Evolutionary conservation across 805 yeast species (phyloP).

Genomic region (Ogataea paraovalis): DNA sequence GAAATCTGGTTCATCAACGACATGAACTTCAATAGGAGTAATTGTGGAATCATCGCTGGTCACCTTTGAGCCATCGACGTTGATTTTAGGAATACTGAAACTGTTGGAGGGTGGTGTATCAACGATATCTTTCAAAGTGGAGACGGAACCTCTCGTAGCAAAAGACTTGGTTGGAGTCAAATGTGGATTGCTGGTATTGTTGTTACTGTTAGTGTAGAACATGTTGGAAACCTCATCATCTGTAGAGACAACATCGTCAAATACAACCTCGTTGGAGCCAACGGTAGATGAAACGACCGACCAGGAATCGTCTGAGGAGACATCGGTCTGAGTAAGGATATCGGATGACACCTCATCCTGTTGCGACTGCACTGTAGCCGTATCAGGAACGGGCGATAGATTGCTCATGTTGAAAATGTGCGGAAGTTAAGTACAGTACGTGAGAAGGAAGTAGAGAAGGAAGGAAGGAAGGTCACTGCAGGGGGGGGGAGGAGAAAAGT

Average conservation of each 20-base stretch:
- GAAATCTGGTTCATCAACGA: neutral
- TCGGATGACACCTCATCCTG: constrained; percentile 9
- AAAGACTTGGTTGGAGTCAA: neutral
- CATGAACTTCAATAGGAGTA: neutral
- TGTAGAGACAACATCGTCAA: constrained; percentile 19
- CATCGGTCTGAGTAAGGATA: constrained; percentile 17
- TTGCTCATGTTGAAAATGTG: neutral
- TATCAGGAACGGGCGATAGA: neutral
- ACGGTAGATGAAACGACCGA: constrained; percentile 17
- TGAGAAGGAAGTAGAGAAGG: no score
- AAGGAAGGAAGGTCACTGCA: no score
- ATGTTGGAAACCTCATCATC: constrained; percentile 8
- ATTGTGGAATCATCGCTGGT: neutral
- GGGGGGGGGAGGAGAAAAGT: no score
- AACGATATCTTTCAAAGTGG: constrained; percentile 14
- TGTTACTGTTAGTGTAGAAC: neutral
- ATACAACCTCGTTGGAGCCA: constrained; percentile 8
- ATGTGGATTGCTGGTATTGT: neutral
- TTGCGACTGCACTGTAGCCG: no score
- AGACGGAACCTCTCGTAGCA: constrained; percentile 8
- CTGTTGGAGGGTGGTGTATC: constrained; percentile 6
- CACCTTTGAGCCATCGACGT: neutral
- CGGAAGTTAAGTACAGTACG: no score
- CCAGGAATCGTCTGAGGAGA: constrained; percentile 23
- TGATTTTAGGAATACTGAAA: constrained; percentile 15